Percentiles rank a stretch among this genome's conserved stretches.
phyloP scores from a whole-genome alignment of 208 protist species.

The Acanthamoeba triangularis region DNA sequence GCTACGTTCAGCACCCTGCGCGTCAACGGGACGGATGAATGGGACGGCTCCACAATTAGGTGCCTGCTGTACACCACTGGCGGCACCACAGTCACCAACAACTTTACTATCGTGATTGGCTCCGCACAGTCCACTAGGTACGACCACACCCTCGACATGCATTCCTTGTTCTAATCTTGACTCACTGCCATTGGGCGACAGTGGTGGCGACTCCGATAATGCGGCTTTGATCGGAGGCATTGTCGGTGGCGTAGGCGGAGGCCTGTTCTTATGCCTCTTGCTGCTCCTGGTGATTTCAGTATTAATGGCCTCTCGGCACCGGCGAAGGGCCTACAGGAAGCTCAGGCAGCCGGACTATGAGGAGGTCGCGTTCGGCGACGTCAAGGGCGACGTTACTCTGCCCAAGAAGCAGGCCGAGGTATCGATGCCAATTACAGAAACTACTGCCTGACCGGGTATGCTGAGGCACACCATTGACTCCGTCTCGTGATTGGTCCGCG shows the following conservation, averaged over 20 bases:
- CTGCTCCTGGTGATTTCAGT: neutral
- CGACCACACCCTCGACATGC: no score
- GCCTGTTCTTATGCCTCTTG: neutral
- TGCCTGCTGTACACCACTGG: conserved; percentile 6
- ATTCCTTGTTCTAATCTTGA: no score
- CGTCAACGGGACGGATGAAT: neutral
- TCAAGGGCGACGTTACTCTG: neutral
- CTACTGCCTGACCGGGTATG: no score
- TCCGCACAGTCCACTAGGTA: neutral
- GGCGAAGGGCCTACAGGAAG: neutral
- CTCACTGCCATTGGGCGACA: no score
- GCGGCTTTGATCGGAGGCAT: neutral
- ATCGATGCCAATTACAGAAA: neutral
- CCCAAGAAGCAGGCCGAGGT: conserved; percentile 30
- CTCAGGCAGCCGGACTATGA: conserved; percentile 65
- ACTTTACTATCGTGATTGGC: conserved; percentile 1
- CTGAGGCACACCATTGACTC: no score
- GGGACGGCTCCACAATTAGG: neutral
- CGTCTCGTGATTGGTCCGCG: no score
- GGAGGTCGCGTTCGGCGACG: conserved; percentile 7
- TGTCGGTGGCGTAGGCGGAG: neutral
- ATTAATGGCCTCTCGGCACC: neutral
- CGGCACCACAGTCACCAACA: conserved; percentile 10
- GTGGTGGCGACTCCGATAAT: neutral
- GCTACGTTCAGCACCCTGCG: neutral